phyloP scores from a whole-genome alignment of 2,329 filamentous ascomycete species.

The Macrophomina pseudophaseolina region DNA sequence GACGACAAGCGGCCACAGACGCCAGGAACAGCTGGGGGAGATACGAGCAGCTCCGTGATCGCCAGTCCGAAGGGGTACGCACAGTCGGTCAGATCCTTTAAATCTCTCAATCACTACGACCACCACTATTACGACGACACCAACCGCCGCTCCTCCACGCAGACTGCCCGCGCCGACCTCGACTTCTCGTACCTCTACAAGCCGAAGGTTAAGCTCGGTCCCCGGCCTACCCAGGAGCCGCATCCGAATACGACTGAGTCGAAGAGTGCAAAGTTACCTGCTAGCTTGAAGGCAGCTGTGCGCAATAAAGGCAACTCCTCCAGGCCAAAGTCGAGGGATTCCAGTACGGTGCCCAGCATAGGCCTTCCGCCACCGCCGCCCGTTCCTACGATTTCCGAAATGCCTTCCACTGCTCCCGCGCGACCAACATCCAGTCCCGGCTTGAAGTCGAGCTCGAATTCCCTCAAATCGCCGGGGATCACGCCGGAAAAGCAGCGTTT shows the following conservation, averaged over 20 bases:
- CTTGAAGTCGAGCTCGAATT: conserved; percentile 32
- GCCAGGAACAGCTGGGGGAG: conserved; percentile 17
- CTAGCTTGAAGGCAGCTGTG: conserved; percentile 68
- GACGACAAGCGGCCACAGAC: conserved; percentile 20
- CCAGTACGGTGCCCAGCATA: conserved; percentile 37
- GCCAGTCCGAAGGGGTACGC: conserved; percentile 29
- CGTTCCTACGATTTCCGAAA: conserved; percentile 41
- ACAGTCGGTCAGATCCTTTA: conserved; percentile 26
- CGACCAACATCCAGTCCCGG: conserved; percentile 45
- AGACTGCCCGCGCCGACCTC: conserved; percentile 48
- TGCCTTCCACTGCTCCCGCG: conserved; percentile 42
- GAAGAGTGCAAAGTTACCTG: conserved; percentile 76
- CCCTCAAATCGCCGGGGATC: conserved; percentile 59
- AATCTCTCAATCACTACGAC: conserved; percentile 27
- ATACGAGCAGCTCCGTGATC: conserved; percentile 33
- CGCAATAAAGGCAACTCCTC: conserved; percentile 31
- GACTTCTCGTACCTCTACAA: conserved; percentile 61
- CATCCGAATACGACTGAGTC: conserved; percentile 64
- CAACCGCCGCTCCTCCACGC: conserved; percentile 52
- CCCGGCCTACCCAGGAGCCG: conserved; percentile 68
- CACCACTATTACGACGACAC: conserved; percentile 31
- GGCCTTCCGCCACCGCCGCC: conserved; percentile 41
- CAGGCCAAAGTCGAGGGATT: conserved; percentile 44
- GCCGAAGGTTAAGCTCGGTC: conserved; percentile 87
- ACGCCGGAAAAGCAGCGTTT: conserved; percentile 89